phyloP scores from a whole-genome alignment of 2,329 filamentous ascomycete genomes.

The Fragosphaeria purpurea region DNA sequence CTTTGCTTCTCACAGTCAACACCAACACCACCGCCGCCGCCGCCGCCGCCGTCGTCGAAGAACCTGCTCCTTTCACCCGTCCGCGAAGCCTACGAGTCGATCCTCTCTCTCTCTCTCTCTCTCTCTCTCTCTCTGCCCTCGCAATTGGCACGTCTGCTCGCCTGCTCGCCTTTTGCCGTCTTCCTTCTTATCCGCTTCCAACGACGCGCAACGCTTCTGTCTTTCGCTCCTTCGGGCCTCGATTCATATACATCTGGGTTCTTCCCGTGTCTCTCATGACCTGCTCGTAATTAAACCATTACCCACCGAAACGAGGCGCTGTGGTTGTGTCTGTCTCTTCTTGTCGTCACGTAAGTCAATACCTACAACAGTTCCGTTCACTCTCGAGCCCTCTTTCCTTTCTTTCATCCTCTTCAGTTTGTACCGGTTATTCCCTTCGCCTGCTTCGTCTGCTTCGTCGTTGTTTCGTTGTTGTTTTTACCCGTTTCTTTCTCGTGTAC shows the following conservation, averaged over 20 bases:
- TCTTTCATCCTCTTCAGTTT: neutral
- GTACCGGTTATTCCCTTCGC: too few relatives aligned
- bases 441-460: too few relatives aligned
- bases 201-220: neutral
- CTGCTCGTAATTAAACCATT: constrained; percentile 3
- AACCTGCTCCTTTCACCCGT: too few relatives aligned
- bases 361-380: neutral
- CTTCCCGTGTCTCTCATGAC: constrained; percentile 5
- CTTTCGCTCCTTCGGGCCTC: constrained; percentile 1
- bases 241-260: neutral
- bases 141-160: neutral
- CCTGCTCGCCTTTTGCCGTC: too few relatives aligned
- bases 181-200: neutral
- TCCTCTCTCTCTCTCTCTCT: neutral
- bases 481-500: neutral
- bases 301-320: neutral
- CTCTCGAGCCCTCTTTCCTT: neutral
- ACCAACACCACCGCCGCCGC: neutral
- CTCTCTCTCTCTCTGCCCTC: neutral
- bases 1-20: neutral
- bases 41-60: too few relatives aligned
- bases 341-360: constrained; percentile 1
- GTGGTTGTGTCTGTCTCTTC: neutral
- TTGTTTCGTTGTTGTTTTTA: neutral
- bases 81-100: too few relatives aligned